These are phyloP conservation scores for Trichophyton schoenleinii DNA, from an alignment of 2,329 filamentous ascomycete species.

Conservation along the genomic window DNA sequence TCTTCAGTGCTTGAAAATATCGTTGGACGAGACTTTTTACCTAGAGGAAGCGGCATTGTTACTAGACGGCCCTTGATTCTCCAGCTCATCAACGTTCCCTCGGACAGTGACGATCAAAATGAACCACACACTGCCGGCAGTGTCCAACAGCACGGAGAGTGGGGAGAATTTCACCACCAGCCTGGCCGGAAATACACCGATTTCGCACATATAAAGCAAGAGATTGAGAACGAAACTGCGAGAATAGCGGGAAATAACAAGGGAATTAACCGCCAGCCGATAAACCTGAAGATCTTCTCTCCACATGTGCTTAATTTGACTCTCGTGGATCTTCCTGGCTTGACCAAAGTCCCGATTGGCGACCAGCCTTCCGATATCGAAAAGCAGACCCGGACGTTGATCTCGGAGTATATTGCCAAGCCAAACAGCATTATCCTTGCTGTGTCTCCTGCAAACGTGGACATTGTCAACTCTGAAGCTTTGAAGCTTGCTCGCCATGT, in stretches of 20 bases:
- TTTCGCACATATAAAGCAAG: constrained; percentile 83
- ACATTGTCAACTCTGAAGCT: constrained; percentile 95
- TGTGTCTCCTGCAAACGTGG: constrained; percentile 93
- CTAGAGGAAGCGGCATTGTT: constrained; percentile 91
- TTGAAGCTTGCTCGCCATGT: constrained; percentile 95
- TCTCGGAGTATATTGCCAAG: constrained; percentile 96
- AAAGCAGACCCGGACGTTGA: constrained; percentile 92
- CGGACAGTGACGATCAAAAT: constrained; percentile 56
- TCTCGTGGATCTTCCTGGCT: constrained; percentile 82
- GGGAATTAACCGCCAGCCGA: constrained; percentile 92
- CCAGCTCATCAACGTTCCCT: constrained; percentile 92
- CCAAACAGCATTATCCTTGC: constrained; percentile 96
- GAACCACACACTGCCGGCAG: constrained; percentile 67
- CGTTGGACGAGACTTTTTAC: constrained; percentile 91
- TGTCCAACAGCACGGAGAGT: constrained; percentile 55
- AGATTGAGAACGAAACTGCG: constrained; percentile 94
- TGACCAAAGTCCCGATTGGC: constrained; percentile 97
- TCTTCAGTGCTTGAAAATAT: constrained; percentile 98
- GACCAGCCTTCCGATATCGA: constrained; percentile 97
- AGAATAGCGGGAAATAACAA: constrained; percentile 95
- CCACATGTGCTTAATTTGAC: constrained; percentile 94
- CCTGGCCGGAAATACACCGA: constrained; percentile 80
- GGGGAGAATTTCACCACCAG: constrained; percentile 95
- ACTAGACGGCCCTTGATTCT: constrained; percentile 88
- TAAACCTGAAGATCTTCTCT: constrained; percentile 97